Evolutionary conservation across 257 asterid species (phyloP).

Genomic region (Solanum commersonii): DNA sequence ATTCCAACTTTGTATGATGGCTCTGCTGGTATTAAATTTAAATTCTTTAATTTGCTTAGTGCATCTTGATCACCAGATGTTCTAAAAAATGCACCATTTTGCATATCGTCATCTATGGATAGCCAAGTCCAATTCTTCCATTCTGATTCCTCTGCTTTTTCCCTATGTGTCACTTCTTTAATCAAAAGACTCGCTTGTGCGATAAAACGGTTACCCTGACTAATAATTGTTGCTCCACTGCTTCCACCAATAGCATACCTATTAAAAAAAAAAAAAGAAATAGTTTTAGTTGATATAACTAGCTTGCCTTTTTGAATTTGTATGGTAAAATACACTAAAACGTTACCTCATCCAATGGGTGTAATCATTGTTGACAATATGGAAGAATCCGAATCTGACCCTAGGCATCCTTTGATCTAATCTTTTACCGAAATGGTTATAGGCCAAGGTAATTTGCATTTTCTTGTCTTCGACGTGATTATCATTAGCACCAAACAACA

Average conservation of each 20-base stretch:
- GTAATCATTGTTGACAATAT: conserved; percentile 66
- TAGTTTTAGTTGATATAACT: not conserved
- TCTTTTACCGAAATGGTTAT: conserved; percentile 46
- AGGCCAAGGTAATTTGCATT: conserved; percentile 45
- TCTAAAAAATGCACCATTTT: conserved; percentile 39
- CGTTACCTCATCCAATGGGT: conserved; percentile 40
- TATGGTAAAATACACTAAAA: not conserved
- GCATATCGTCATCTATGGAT: conserved; percentile 33
- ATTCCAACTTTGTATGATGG: conserved; percentile 9
- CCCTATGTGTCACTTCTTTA: conserved; percentile 32
- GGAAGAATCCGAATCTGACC: conserved; percentile 43
- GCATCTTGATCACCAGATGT: conserved; percentile 31
- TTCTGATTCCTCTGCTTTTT: conserved; percentile 8
- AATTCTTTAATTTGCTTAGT: conserved; percentile 3
- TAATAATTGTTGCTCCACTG: conserved; percentile 41
- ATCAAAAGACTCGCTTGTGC: conserved; percentile 22
- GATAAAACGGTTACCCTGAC: conserved; percentile 61
- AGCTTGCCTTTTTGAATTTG: not conserved
- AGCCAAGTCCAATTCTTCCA: conserved; percentile 57
- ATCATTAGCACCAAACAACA: conserved; percentile 60
- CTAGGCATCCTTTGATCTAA: conserved; percentile 50
- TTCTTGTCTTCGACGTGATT: conserved; percentile 13
- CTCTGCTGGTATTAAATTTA: conserved; percentile 12
- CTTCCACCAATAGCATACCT: conserved; percentile 80
- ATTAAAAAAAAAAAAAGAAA: not conserved